Conservation (phyloP, 352 stramenopile genomes). For the Lagenidium giganteum region DNA sequence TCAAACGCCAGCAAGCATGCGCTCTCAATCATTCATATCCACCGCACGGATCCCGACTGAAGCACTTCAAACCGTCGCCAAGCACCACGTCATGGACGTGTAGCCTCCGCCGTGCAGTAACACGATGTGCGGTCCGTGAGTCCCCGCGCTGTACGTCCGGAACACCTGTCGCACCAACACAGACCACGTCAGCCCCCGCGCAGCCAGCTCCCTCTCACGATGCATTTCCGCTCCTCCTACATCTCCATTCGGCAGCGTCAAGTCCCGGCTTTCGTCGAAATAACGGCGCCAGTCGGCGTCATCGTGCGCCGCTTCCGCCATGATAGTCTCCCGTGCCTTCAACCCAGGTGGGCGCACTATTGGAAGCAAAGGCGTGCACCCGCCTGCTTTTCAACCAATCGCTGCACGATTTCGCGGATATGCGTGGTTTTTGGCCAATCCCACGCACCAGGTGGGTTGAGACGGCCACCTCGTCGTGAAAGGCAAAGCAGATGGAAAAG, state of each 20-base stretch:
- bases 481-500: too few species aligned
- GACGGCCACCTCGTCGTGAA: too few species aligned
- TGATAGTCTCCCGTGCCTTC: not conserved
- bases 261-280: constrained; percentile 68
- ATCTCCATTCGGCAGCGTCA: constrained; percentile 56
- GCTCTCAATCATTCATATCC: not conserved
- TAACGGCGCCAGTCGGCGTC: constrained; percentile 61
- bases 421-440: too few species aligned
- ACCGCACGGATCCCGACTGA: not conserved
- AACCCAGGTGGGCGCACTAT: too few species aligned
- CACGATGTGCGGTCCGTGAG: constrained; percentile 62
- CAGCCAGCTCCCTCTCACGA: not conserved
- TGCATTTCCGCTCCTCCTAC: constrained; percentile 12
- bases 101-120: constrained; percentile 83
- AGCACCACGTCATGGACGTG: constrained; percentile 83
- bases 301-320: not conserved
- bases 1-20: not conserved
- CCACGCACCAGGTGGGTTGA: too few species aligned
- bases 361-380: too few species aligned
- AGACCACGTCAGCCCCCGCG: not conserved
- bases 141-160: constrained; percentile 69
- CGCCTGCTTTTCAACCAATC: too few species aligned
- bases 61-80: constrained; percentile 42
- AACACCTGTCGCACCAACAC: constrained; percentile 43
- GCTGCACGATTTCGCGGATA: too few species aligned